Conservation (phyloP, 768 basidiomycete genomes). For the Pholiota molesta region DNA sequence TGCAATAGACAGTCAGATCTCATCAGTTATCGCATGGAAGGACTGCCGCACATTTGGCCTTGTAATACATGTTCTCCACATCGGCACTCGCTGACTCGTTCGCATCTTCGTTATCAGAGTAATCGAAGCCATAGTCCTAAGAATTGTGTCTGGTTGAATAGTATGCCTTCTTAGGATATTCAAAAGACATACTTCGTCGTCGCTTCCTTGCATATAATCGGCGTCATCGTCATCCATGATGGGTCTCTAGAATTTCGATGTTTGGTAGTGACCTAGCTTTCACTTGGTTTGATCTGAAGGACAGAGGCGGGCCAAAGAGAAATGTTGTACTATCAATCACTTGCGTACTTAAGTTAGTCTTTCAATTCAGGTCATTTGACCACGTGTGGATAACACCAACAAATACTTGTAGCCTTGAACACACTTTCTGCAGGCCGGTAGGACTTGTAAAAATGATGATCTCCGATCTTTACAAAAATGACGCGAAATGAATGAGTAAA, state of each 20-base stretch:
- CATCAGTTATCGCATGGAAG: neutral
- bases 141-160: conserved; percentile 1
- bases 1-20: conserved; percentile 33
- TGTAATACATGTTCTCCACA: conserved; percentile 98
- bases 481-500: too few relatives aligned
- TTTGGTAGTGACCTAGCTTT: neutral
- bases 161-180: conserved; percentile 6
- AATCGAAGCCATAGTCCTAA: conserved; percentile 95
- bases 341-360: neutral
- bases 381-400: too few relatives aligned
- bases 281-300: neutral
- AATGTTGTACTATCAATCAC: neutral
- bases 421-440: too few relatives aligned
- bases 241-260: neutral
- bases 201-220: conserved; percentile 90
- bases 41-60: conserved; percentile 80
- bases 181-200: conserved; percentile 66
- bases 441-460: too few relatives aligned
- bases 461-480: too few relatives aligned
- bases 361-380: neutral
- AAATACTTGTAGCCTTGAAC: too few relatives aligned
- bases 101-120: conserved; percentile 88
- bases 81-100: conserved; percentile 82
- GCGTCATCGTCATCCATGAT: conserved; percentile 93
- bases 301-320: neutral